Percentiles rank a stretch among this genome's conserved stretches.
phyloP scores from a whole-genome alignment of 2,329 filamentous ascomycete genomes.

The Talaromyces albobiverticillius region DNA sequence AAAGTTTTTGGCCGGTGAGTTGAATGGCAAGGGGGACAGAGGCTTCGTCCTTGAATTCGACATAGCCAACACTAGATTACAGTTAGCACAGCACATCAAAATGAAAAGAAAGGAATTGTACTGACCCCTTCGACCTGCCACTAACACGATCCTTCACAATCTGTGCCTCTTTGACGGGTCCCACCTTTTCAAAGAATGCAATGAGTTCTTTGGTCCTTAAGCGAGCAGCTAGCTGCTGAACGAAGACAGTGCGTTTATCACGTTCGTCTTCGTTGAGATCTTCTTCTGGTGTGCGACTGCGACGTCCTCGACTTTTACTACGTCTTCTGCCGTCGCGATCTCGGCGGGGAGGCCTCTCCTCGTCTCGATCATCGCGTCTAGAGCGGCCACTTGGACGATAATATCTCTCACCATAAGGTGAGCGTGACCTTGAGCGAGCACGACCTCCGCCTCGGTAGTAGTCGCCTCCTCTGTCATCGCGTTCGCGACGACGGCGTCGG shows the following conservation, averaged over 20 bases:
- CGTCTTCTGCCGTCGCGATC: constrained; percentile 46
- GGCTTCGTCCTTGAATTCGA: constrained; percentile 97
- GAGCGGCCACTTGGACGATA: constrained; percentile 52
- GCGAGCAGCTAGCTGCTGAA: constrained; percentile 94
- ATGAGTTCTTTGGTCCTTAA: constrained; percentile 89
- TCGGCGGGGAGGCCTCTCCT: constrained; percentile 51
- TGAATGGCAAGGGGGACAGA: constrained; percentile 90
- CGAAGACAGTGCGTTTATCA: constrained; percentile 94
- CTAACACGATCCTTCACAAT: constrained; percentile 98
- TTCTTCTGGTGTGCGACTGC: constrained; percentile 57
- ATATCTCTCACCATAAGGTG: constrained; percentile 61
- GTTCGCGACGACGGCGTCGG: constrained; percentile 62
- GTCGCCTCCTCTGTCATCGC: constrained; percentile 58
- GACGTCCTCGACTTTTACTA: constrained; percentile 40
- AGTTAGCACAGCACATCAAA: constrained; percentile 11
- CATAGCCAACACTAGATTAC: constrained; percentile 80
- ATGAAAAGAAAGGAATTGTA: constrained; percentile 15
- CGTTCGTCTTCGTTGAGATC: constrained; percentile 91
- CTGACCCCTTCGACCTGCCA: constrained; percentile 94
- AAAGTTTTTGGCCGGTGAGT: constrained; percentile 96
- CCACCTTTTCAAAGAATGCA: constrained; percentile 92
- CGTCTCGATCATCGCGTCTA: constrained; percentile 48
- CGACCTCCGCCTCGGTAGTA: constrained; percentile 66
- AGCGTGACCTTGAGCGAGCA: constrained; percentile 68
- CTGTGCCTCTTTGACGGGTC: constrained; percentile 92